Evolutionary conservation across 306 rosid genomes (phyloP).

Genomic region (Inga oerstediana): DNA sequence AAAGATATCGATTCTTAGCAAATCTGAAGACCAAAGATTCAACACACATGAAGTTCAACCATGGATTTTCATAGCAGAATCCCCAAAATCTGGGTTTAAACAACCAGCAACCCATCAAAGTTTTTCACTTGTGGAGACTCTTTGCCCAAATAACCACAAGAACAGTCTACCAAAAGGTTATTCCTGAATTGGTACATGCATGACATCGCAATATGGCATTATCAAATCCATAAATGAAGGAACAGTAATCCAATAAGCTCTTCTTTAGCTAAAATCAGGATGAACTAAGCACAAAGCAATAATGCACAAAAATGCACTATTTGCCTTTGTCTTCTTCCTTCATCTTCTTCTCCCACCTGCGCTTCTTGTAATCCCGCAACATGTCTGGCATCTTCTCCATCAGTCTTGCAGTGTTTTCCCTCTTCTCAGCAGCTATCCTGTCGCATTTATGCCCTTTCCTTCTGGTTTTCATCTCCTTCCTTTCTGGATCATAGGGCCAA

Average conservation of each 20-base stretch:
- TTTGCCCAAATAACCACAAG: not conserved
- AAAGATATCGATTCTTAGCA: not conserved
- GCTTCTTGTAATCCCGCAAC: slow-evolving; percentile 81
- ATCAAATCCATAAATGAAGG: not conserved
- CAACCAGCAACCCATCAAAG: not conserved
- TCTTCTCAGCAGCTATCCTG: slow-evolving; percentile 76
- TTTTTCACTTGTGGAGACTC: not conserved
- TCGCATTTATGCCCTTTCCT: slow-evolving; percentile 90
- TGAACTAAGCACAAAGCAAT: slow-evolving; percentile 19
- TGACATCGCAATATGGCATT: not conserved
- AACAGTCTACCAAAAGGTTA: slow-evolving; percentile 21
- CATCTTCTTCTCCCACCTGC: slow-evolving; percentile 92
- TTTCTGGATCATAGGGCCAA: slow-evolving; percentile 78
- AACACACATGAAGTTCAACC: not conserved
- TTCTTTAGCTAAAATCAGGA: slow-evolving; percentile 6
- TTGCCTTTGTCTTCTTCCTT: slow-evolving; percentile 88
- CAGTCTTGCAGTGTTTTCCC: slow-evolving; percentile 75
- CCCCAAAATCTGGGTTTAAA: not conserved
- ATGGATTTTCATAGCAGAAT: not conserved
- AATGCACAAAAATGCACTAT: slow-evolving; percentile 23
- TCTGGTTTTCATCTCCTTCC: slow-evolving; percentile 82
- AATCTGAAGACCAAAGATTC: not conserved
- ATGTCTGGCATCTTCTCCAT: slow-evolving; percentile 89
- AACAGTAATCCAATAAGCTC: not conserved
- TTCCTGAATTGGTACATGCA: slow-evolving; percentile 22